A percentile compares a stretch with the other conserved stretches of the same genome.
phyloP scores from a whole-genome alignment of 805 yeast species.

The Metschnikowia arizonensis region DNA sequence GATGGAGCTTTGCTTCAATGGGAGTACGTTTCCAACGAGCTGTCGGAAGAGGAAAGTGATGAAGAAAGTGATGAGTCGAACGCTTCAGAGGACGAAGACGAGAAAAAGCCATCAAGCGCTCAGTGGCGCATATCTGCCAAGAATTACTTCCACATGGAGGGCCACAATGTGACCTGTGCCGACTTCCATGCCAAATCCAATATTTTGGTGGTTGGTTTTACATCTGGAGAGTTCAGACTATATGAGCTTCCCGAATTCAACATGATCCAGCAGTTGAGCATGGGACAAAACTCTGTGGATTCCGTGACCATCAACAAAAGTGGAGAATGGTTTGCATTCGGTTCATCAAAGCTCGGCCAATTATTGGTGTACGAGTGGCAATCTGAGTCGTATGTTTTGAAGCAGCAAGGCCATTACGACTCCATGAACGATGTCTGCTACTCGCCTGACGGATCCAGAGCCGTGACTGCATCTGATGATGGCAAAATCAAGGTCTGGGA shows the following conservation, averaged over 20 bases:
- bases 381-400: constrained; percentile 88
- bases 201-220: constrained; percentile 81
- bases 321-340: constrained; percentile 98
- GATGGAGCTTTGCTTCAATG: constrained; percentile 94
- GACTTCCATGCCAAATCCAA: constrained; percentile 74
- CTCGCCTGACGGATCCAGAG: constrained; percentile 90
- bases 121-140: constrained; percentile 79
- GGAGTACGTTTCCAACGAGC: constrained; percentile 65
- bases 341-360: constrained; percentile 89
- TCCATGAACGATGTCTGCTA: constrained; percentile 78
- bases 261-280: constrained; percentile 77
- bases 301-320: constrained; percentile 72
- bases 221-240: constrained; percentile 84
- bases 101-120: not conserved
- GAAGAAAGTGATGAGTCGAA: constrained; percentile 31
- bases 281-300: constrained; percentile 88
- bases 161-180: constrained; percentile 66
- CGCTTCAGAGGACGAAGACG: not conserved
- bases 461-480: constrained; percentile 93
- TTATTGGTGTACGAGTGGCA: constrained; percentile 97
- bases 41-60: constrained; percentile 36
- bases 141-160: constrained; percentile 68
- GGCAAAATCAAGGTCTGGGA: constrained; percentile 98
- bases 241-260: constrained; percentile 83
- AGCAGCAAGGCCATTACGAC: constrained; percentile 97